phyloP scores from a whole-genome alignment of 106 monocot species.

The Allium sativum region DNA sequence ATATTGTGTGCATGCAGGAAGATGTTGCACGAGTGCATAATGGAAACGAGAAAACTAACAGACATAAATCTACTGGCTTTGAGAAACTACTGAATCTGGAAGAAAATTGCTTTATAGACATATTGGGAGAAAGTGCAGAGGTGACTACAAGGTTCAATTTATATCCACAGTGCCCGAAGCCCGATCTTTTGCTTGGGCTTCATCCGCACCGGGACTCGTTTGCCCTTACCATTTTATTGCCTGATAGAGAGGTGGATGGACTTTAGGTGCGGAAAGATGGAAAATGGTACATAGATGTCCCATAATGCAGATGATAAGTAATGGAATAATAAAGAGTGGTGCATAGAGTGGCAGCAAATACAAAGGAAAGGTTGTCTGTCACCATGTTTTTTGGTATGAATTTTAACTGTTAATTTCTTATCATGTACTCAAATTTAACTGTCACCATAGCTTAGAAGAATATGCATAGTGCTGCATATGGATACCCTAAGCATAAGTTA shows the following conservation, averaged over 20 bases:
- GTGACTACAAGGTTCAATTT: slow-evolving; percentile 28
- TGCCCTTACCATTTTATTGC: slow-evolving; percentile 20
- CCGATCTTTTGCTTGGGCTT: slow-evolving; percentile 29
- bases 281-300: too few relatives aligned
- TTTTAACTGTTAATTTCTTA: too few relatives aligned
- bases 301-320: slow-evolving; percentile 46
- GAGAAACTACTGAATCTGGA: slow-evolving; percentile 20
- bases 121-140: slow-evolving; percentile 16
- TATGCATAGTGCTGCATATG: too few relatives aligned
- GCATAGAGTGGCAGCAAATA: slow-evolving; percentile 31
- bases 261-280: slow-evolving; percentile 35
- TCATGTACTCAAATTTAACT: too few relatives aligned
- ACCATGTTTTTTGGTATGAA: slow-evolving; percentile 28
- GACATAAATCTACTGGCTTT: slow-evolving; percentile 10
- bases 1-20: too few relatives aligned
- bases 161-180: slow-evolving; percentile 29
- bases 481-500: too few relatives aligned
- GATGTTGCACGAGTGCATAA: too few relatives aligned
- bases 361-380: slow-evolving; percentile 27
- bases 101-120: slow-evolving; percentile 21
- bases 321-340: slow-evolving; percentile 32
- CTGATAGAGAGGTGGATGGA: slow-evolving; percentile 30
- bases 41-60: too few relatives aligned
- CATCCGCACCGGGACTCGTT: slow-evolving; percentile 26
- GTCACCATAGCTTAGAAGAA: too few relatives aligned